Evolutionary conservation across 2,329 filamentous ascomycete species (phyloP).

Genomic region (Aspergillus tubingensis): DNA sequence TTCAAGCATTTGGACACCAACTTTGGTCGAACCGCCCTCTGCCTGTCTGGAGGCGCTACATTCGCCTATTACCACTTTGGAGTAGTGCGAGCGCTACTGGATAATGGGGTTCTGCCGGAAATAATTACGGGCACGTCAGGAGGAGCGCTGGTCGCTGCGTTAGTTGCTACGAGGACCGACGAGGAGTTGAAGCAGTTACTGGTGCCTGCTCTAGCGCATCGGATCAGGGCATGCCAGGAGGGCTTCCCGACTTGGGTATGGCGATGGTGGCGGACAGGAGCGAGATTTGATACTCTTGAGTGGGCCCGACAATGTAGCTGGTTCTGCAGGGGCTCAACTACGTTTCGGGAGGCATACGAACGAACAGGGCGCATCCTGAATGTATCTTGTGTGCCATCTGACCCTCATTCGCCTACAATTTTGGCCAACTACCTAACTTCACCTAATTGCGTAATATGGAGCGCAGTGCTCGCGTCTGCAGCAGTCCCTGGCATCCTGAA

Average conservation of each 20-base stretch:
- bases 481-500: constrained; percentile 96
- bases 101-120: constrained; percentile 80
- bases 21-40: constrained; percentile 88
- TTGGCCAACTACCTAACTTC: constrained; percentile 93
- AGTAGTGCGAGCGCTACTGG: constrained; percentile 83
- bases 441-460: constrained; percentile 98
- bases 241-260: constrained; percentile 71
- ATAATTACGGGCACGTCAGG: constrained; percentile 97
- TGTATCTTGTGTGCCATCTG: constrained; percentile 91
- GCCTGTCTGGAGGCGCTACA: constrained; percentile 86
- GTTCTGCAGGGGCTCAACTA: constrained; percentile 90
- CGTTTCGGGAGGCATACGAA: constrained; percentile 92
- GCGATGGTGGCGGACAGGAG: constrained; percentile 90
- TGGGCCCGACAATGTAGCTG: constrained; percentile 85
- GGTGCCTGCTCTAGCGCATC: constrained; percentile 79
- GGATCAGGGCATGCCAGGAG: constrained; percentile 85
- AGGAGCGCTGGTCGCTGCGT: constrained; percentile 82
- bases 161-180: constrained; percentile 87
- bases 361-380: constrained; percentile 93
- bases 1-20: constrained; percentile 91
- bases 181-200: constrained; percentile 84
- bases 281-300: constrained; percentile 88
- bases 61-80: constrained; percentile 98
- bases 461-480: constrained; percentile 88
- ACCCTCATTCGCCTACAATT: constrained; percentile 90